Percentiles rank a stretch among this genome's conserved stretches.
These are phyloP conservation scores for Amanita subjunquillea DNA, from an alignment of 768 basidiomycete genomes.

Conservation along the genomic window DNA sequence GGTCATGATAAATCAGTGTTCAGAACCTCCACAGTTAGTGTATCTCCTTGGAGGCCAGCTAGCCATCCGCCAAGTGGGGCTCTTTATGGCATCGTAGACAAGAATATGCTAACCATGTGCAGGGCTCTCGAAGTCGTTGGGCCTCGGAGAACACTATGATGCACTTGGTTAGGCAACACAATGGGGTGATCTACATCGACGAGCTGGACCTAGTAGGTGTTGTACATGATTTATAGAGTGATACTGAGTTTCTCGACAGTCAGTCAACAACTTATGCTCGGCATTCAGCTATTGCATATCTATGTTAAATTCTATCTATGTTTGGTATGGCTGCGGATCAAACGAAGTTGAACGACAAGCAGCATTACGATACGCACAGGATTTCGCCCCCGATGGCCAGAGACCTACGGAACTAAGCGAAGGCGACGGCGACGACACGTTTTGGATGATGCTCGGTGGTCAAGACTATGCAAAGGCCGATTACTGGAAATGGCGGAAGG, in stretches of 20 bases:
- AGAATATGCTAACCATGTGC: slow-evolving; percentile 2
- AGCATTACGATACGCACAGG: slow-evolving; percentile 49
- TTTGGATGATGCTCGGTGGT: slow-evolving; percentile 82
- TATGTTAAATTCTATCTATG: slow-evolving; percentile 58
- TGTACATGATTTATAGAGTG: slow-evolving; percentile 3
- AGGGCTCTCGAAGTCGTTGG: slow-evolving; percentile 73
- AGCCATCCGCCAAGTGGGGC: slow-evolving; percentile 61
- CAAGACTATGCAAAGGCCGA: slow-evolving; percentile 68
- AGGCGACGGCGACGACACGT: slow-evolving; percentile 67
- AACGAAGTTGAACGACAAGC: slow-evolving; percentile 45
- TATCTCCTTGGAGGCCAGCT: slow-evolving; percentile 56
- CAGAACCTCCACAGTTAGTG: slow-evolving; percentile 57
- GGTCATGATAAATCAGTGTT: slow-evolving; percentile 43
- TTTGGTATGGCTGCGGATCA: slow-evolving; percentile 78
- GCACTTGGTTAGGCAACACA: slow-evolving; percentile 53
- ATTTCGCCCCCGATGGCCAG: slow-evolving; percentile 27
- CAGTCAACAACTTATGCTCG: slow-evolving; percentile 63
- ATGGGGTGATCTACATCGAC: slow-evolving; percentile 50
- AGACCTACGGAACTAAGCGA: slow-evolving; percentile 49
- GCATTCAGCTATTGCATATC: slow-evolving; percentile 77
- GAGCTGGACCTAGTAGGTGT: slow-evolving; percentile 57
- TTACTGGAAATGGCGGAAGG: slow-evolving; percentile 70
- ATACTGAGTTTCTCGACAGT: slow-evolving; percentile 22
- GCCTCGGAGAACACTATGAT: slow-evolving; percentile 72
- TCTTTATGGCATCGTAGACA: not conserved